These are phyloP conservation scores for Fistulifera pelliculosa DNA, from an alignment of 108 stramenopile species.

Conservation along the genomic window DNA sequence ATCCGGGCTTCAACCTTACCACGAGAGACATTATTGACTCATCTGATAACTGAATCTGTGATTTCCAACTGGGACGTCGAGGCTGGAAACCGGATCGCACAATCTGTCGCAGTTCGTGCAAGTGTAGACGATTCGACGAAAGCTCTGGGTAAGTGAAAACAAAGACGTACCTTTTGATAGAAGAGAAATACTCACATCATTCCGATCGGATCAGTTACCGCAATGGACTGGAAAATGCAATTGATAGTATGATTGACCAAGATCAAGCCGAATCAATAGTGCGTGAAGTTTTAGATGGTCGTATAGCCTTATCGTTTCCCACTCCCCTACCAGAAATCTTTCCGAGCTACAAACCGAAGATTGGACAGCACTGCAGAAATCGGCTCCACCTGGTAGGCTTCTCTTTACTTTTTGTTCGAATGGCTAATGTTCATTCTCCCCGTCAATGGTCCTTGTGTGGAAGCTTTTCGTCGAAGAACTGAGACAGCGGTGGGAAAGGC, in stretches of 20 bases:
- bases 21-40: slow-evolving; percentile 46
- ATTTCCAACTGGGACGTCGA: slow-evolving; percentile 38
- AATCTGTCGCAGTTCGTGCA: slow-evolving; percentile 26
- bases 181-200: too few species aligned
- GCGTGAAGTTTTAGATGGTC: slow-evolving; percentile 24
- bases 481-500: slow-evolving; percentile 54
- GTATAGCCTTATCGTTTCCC: slow-evolving; percentile 31
- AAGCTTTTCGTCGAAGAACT: slow-evolving; percentile 61
- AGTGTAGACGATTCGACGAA: slow-evolving; percentile 43
- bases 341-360: neutral
- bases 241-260: slow-evolving; percentile 31
- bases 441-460: slow-evolving; percentile 73
- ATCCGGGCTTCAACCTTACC: slow-evolving; percentile 62
- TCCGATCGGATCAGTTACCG: slow-evolving; percentile 22
- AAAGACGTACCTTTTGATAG: too few species aligned
- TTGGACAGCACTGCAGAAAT: slow-evolving; percentile 24
- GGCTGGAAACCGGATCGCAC: slow-evolving; percentile 24
- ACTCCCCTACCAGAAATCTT: slow-evolving; percentile 30
- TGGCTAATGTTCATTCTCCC: slow-evolving; percentile 61
- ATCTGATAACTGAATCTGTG: slow-evolving; percentile 47
- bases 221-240: slow-evolving; percentile 71
- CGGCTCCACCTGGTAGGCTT: slow-evolving; percentile 69
- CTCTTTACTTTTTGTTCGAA: slow-evolving; percentile 76
- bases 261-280: slow-evolving; percentile 33
- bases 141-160: slow-evolving; percentile 17